phyloP scores from a whole-genome alignment of 768 basidiomycete genomes.

The Russula ochroleuca region DNA sequence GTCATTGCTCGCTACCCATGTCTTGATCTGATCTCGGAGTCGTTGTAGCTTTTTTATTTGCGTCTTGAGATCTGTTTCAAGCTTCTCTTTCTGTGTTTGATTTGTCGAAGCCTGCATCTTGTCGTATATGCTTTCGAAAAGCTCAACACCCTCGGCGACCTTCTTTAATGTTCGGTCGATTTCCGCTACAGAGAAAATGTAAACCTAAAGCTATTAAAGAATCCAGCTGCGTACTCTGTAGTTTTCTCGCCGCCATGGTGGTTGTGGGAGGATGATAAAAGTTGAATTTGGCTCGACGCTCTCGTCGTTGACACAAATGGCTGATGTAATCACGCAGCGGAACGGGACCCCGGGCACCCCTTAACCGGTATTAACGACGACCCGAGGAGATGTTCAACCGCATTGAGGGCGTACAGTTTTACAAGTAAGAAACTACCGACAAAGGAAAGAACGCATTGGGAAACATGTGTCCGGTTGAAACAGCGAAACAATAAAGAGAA shows the following conservation, averaged over 20 bases:
- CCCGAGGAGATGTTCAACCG: neutral
- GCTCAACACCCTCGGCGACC: slow-evolving; percentile 91
- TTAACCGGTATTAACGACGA: neutral
- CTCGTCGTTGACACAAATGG: neutral
- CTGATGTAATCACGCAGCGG: slow-evolving; percentile 5
- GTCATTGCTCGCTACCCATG: slow-evolving; percentile 96
- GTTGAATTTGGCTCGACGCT: slow-evolving; percentile 1
- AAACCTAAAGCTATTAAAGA: neutral
- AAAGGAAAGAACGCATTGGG: neutral
- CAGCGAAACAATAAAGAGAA: neutral
- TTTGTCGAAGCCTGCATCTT: slow-evolving; percentile 97
- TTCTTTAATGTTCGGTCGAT: slow-evolving; percentile 98
- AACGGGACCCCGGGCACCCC: slow-evolving; percentile 8
- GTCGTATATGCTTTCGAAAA: slow-evolving; percentile 93
- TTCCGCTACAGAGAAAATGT: slow-evolving; percentile 61
- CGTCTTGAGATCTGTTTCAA: slow-evolving; percentile 91
- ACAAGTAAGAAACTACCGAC: neutral
- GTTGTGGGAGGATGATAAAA: slow-evolving; percentile 21
- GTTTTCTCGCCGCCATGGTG: slow-evolving; percentile 84
- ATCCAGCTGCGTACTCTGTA: slow-evolving; percentile 59
- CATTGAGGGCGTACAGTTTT: neutral
- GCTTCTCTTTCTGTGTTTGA: slow-evolving; percentile 98
- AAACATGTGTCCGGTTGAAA: neutral
- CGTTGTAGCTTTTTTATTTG: slow-evolving; percentile 96
- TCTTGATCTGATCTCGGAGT: slow-evolving; percentile 83